Percentiles rank a stretch among this genome's conserved stretches.
Evolutionary conservation across 2,329 filamentous ascomycete species (phyloP).

Genomic region (Microsporum ferrugineum): DNA sequence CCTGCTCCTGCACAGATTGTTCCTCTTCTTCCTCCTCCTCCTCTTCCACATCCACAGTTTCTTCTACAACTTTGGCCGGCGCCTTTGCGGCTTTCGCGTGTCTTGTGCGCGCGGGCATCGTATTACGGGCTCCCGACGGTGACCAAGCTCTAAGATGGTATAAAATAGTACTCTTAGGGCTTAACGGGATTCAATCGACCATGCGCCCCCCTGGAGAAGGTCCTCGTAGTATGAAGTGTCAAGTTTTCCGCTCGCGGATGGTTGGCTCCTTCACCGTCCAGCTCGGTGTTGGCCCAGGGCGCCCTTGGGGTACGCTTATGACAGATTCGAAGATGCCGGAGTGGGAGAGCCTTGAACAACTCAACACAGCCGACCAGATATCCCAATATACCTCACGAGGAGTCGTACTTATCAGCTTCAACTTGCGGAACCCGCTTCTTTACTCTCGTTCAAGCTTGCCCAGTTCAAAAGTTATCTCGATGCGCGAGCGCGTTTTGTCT

Average conservation of each 20-base stretch:
- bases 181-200: not conserved
- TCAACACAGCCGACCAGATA: not conserved
- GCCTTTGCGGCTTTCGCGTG: conserved; percentile 24
- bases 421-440: not conserved
- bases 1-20: conserved; percentile 20
- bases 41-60: not conserved
- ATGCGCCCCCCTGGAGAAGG: not conserved
- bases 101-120: conserved; percentile 35
- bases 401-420: not conserved
- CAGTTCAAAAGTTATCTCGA: not conserved
- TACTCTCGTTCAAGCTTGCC: not conserved
- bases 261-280: not conserved
- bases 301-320: not conserved
- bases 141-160: not conserved
- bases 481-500: conserved; percentile 1
- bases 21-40: conserved; percentile 2
- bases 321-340: not conserved
- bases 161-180: not conserved
- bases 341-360: not conserved
- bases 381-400: no score
- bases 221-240: not conserved
- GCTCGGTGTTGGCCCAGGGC: not conserved
- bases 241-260: not conserved
- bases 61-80: conserved; percentile 20
- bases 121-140: conserved; percentile 14